Base-by-base conservation (phyloP, 2,329 filamentous ascomycete species). In the Aaosphaeria pasadenensis region DNA sequence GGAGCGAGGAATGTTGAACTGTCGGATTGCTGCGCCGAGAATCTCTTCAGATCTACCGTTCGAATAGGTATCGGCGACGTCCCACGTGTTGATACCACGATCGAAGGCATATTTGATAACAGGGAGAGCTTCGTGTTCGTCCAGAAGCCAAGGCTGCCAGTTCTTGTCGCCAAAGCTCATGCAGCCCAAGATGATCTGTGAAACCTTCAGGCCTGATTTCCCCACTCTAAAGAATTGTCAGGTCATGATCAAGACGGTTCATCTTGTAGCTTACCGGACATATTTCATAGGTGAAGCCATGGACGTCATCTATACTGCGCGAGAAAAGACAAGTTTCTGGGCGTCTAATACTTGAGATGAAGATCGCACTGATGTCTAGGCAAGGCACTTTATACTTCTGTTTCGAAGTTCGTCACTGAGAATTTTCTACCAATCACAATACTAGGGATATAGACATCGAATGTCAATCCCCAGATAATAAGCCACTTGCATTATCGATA, bases 31-130 rank as follows among this genome's bases (percentile, higher is more conserved):
- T 39, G 43, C 82, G 49, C 75, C 80, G 40, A 82, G 73, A 42
- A 83, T 76, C 42, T 71, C 66, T 58, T 84, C 80, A 2, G 76
- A 79, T 1, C 65, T 69, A 28, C 81, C 81, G 51, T 82, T 82
- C 46, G 76, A 81, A 65, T 84, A 84, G 3, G 77, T 64, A 49
- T 81, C 64, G 61, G 71, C 71, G 66, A 38, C 30, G 51, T 78
- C 75, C 74, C 74, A 78, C n/a, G 81, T 85, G 51, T 83, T 85
- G 45, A 85, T 67, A 11, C 82, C 83, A 4, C 69, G 65, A 45
- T 85, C 79, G 52, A 80, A 85, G 2, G 82, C 82, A 5, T 79
- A 74, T 64, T 85, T 82, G 44, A 85, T 75, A 3, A 84, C 64
- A 7, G 78, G 77, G 4, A 84, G 67, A 7, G 80, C 74, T 69